Evolutionary conservation across 106 monocot species (phyloP).

Genomic region (Narthecium ossifragum): DNA sequence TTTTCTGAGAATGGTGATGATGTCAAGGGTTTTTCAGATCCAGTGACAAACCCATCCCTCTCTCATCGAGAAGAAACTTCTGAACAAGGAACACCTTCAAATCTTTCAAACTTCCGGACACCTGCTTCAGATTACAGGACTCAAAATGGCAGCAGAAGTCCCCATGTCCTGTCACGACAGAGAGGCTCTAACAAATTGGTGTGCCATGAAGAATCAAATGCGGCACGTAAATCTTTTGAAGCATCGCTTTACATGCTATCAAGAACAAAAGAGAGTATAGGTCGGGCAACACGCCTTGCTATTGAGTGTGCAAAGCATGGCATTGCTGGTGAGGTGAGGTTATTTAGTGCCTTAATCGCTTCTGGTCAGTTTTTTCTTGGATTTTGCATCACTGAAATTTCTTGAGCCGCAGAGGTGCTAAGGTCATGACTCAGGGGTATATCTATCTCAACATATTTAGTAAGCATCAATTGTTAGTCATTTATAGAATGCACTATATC

Average conservation of each 20-base stretch:
- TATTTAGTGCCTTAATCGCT: constrained; percentile 3
- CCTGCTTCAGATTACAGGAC: constrained; percentile 35
- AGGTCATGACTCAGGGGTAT: too few species aligned
- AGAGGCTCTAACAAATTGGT: constrained; percentile 23
- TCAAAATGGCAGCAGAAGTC: constrained; percentile 31
- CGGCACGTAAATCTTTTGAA: constrained; percentile 70
- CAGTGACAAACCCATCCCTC: constrained; percentile 24
- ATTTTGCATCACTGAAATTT: too few species aligned
- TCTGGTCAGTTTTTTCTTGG: background rate
- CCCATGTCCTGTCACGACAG: constrained; percentile 11
- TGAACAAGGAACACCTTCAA: constrained; percentile 40
- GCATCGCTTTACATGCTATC: constrained; percentile 60
- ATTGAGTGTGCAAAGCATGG: constrained; percentile 85
- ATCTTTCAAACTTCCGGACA: constrained; percentile 7
- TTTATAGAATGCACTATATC: too few species aligned
- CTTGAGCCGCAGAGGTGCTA: too few species aligned
- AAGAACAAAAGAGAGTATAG: constrained; percentile 93
- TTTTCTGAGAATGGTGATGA: constrained; percentile 31
- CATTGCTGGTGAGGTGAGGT: constrained; percentile 77
- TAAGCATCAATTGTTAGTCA: too few species aligned
- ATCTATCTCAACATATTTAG: too few species aligned
- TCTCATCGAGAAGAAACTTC: constrained; percentile 30
- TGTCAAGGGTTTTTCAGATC: constrained; percentile 27
- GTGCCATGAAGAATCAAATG: constrained; percentile 41
- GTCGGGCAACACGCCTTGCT: constrained; percentile 83